phyloP scores from a whole-genome alignment of 306 rosid species.

The Prunus fruticosa region DNA sequence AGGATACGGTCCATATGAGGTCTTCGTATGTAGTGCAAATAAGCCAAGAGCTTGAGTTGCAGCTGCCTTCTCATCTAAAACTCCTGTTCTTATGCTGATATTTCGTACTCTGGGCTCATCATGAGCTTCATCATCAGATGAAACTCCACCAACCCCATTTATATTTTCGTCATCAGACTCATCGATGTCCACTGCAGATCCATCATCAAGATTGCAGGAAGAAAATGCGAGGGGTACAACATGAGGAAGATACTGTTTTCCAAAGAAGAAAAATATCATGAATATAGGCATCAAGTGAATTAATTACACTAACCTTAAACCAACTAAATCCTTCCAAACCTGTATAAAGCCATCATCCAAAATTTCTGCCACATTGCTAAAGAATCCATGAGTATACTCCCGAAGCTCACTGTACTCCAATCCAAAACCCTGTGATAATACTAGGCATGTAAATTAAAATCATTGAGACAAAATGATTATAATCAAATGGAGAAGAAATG shows the following conservation, averaged over 20 bases:
- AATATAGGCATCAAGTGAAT: slow-evolving; percentile 25
- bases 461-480: neutral
- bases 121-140: slow-evolving; percentile 95
- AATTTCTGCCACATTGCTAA: slow-evolving; percentile 93
- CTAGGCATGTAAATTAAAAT: slow-evolving; percentile 19
- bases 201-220: slow-evolving; percentile 98
- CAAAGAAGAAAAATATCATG: slow-evolving; percentile 24
- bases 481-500: slow-evolving; percentile 23
- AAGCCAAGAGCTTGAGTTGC: slow-evolving; percentile 99
- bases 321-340: slow-evolving; percentile 45
- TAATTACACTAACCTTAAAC: slow-evolving; percentile 19
- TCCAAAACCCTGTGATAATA: slow-evolving; percentile 74
- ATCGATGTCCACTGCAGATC: slow-evolving; percentile 88
- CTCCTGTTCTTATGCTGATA: slow-evolving; percentile 94
- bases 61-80: slow-evolving; percentile 98
- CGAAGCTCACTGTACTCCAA: slow-evolving; percentile 93
- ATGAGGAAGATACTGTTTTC: slow-evolving; percentile 91
- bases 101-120: slow-evolving; percentile 97
- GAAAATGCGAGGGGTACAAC: slow-evolving; percentile 89
- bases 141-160: slow-evolving; percentile 96
- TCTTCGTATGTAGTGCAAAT: slow-evolving; percentile 85
- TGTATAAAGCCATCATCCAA: slow-evolving; percentile 78
- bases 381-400: slow-evolving; percentile 97
- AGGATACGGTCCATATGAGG: slow-evolving; percentile 91
- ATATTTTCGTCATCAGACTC: slow-evolving; percentile 78